A percentile compares a stretch with the other conserved stretches of the same genome.
phyloP scores from a whole-genome alignment of 805 yeast species.

The Phaffomyces thermotolerans region DNA sequence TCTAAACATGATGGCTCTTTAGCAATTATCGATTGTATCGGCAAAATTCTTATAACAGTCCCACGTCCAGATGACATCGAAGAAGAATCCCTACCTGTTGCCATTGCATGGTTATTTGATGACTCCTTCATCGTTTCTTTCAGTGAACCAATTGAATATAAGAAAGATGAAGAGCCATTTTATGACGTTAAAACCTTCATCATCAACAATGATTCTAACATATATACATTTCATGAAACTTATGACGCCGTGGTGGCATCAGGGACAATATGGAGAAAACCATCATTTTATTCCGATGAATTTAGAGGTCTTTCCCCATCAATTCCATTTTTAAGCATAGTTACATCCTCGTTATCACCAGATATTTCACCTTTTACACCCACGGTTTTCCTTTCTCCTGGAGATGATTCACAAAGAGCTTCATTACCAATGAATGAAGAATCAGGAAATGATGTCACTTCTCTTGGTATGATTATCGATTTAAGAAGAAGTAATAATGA shows the following conservation, averaged over 20 bases:
- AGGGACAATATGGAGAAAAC: conserved; percentile 40
- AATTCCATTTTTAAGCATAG: conserved; percentile 30
- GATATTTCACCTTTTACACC: conserved; percentile 47
- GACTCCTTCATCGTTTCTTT: conserved; percentile 22
- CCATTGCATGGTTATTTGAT: conserved; percentile 14
- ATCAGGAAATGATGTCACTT: conserved; percentile 59
- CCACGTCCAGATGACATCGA: conserved; percentile 12
- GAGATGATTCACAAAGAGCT: conserved; percentile 68
- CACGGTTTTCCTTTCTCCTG: conserved; percentile 34
- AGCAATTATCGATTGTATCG: conserved; percentile 9
- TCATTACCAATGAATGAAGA: conserved; percentile 63
- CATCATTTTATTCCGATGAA: conserved; percentile 36
- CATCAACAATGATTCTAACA: conserved; percentile 3
- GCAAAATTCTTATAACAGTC: conserved; percentile 7
- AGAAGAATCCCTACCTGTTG: conserved; percentile 13
- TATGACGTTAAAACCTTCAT: conserved; percentile 22
- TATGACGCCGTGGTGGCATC: conserved; percentile 46
- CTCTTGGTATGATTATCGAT: conserved; percentile 67
- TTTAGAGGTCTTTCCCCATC: conserved; percentile 36
- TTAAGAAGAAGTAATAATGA: conserved; percentile 33
- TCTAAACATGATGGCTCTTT: conserved; percentile 12
- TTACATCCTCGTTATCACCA: conserved; percentile 58
- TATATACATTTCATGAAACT: conserved; percentile 25
- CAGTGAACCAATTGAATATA: conserved; percentile 18
- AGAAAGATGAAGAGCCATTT: conserved; percentile 26